Evolutionary conservation across 2,329 filamentous ascomycete species (phyloP).

Genomic region (Fusarium avenaceum): DNA sequence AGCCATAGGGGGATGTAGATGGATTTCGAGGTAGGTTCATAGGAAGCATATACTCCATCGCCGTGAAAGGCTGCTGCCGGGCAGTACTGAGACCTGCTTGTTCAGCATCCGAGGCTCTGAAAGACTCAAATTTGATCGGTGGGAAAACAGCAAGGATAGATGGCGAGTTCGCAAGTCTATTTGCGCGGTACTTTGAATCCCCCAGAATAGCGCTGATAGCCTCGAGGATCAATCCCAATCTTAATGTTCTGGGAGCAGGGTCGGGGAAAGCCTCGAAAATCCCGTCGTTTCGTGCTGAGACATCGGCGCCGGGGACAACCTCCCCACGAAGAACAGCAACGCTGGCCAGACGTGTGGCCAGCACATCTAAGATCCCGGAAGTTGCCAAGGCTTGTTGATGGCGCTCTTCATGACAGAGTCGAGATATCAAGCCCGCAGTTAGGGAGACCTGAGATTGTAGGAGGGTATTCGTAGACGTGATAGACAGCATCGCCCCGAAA

Average conservation of each 20-base stretch:
- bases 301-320: conserved; percentile 75
- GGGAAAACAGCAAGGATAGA: conserved; percentile 78
- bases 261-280: conserved; percentile 70
- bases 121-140: conserved; percentile 65
- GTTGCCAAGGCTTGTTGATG: conserved; percentile 81
- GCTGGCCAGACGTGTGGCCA: conserved; percentile 79
- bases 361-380: conserved; percentile 80
- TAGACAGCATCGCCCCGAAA: conserved; percentile 74
- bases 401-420: conserved; percentile 75
- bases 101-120: conserved; percentile 65
- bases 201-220: conserved; percentile 82
- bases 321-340: conserved; percentile 77
- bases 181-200: conserved; percentile 82
- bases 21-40: conserved; percentile 55
- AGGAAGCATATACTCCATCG: conserved; percentile 74
- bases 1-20: conserved; percentile 45
- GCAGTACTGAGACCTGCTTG: conserved; percentile 64
- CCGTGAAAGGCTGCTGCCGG: conserved; percentile 54
- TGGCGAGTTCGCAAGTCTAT: conserved; percentile 77
- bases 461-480: conserved; percentile 64
- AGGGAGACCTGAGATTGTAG: conserved; percentile 73
- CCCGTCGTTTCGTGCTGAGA: conserved; percentile 66
- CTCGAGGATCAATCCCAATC: conserved; percentile 78
- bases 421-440: conserved; percentile 68
- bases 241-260: conserved; percentile 69